Evolutionary conservation across 768 basidiomycete species (phyloP).

Genomic region (Lentinula guzmanii): DNA sequence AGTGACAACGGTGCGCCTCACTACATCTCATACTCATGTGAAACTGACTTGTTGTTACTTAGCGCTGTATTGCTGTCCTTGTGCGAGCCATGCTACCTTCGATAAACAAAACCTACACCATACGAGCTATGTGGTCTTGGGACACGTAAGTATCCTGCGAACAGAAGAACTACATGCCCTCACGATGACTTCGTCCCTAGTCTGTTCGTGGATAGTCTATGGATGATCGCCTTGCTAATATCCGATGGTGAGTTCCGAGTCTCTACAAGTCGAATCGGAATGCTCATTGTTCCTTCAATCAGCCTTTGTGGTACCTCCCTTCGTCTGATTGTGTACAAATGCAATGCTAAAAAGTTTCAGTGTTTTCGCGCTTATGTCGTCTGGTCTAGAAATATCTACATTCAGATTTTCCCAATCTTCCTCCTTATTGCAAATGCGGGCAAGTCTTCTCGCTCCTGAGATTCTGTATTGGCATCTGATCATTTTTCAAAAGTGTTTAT

Average conservation of each 20-base stretch:
- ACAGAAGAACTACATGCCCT: neutral
- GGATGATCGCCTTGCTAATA: neutral
- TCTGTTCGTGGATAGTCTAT: neutral
- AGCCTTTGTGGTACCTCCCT: neutral
- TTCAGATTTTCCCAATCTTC: neutral
- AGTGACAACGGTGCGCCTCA: neutral
- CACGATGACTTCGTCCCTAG: neutral
- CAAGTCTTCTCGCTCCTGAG: neutral
- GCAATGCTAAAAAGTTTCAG: neutral
- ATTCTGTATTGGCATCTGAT: neutral
- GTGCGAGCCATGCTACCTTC: neutral
- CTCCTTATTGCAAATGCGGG: neutral
- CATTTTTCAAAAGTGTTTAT: neutral
- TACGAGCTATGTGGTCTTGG: neutral
- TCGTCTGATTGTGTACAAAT: neutral
- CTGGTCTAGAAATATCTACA: neutral
- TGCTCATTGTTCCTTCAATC: neutral
- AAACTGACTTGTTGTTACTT: neutral
- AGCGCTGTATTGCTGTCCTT: neutral
- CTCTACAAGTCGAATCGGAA: neutral
- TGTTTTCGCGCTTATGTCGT: slow-evolving; percentile 1
- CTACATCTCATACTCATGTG: neutral
- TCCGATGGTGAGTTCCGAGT: neutral
- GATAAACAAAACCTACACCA: neutral
- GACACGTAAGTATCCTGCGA: neutral